Percentiles rank a stretch among this genome's conserved stretches.
phyloP scores from a whole-genome alignment of 2,329 filamentous ascomycete genomes.

The Arthrobotrys megalospora region DNA sequence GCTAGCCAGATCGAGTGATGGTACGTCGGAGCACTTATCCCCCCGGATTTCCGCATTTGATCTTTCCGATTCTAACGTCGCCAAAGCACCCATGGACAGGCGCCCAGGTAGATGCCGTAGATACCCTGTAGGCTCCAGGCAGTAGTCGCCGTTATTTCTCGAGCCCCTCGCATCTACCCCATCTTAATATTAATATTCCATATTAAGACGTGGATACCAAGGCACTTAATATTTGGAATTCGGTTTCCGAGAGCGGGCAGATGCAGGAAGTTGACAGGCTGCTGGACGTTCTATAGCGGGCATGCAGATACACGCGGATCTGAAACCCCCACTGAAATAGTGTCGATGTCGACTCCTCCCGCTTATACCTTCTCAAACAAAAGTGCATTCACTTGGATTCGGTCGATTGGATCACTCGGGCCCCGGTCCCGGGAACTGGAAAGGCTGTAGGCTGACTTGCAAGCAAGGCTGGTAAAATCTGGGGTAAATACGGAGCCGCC shows the following conservation, averaged over 20 bases:
- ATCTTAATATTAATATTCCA: neutral
- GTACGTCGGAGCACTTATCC: neutral
- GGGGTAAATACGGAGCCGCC: neutral
- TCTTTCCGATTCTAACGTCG: neutral
- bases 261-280: neutral
- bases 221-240: slow-evolving; percentile 14
- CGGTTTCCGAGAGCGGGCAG: neutral
- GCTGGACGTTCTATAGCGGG: neutral
- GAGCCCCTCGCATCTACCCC: neutral
- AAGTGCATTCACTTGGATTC: neutral
- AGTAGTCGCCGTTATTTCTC: slow-evolving; percentile 1
- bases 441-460: too few relatives aligned
- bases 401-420: neutral
- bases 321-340: neutral
- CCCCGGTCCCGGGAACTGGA: too few relatives aligned
- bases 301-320: neutral
- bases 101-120: neutral
- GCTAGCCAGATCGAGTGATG: slow-evolving; percentile 2
- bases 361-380: slow-evolving; percentile 10
- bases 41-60: neutral
- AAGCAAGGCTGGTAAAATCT: neutral
- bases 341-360: neutral
- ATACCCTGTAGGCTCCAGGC: slow-evolving; percentile 4
- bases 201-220: neutral
- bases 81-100: neutral